Percentiles rank a stretch among this genome's conserved stretches.
Evolutionary conservation across 768 basidiomycete species (phyloP).

Genomic region (Lanmaoa rubissima): DNA sequence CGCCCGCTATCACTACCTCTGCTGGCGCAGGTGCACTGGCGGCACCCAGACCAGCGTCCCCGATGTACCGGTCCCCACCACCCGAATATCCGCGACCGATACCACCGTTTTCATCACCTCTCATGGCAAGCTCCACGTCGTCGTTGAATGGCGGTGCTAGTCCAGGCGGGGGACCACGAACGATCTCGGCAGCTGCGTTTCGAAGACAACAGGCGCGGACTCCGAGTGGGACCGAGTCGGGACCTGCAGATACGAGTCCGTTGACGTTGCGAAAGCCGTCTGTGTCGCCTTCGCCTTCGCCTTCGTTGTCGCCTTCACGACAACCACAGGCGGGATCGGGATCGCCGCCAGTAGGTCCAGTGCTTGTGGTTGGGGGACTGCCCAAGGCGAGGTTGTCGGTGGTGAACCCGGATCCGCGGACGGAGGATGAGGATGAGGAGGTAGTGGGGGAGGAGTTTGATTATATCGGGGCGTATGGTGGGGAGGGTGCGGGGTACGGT

Average conservation of each 20-base stretch:
- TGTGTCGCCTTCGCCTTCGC: constrained; percentile 33
- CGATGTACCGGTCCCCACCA: constrained; percentile 34
- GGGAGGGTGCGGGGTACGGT: constrained; percentile 35
- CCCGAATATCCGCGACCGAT: constrained; percentile 45
- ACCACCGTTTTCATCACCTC: constrained; percentile 30
- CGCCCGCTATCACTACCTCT: not conserved
- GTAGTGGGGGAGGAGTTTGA: constrained; percentile 43
- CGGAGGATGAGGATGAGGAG: constrained; percentile 36
- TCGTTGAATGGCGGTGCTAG: constrained; percentile 29
- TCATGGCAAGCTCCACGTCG: constrained; percentile 34
- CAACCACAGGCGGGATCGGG: not conserved
- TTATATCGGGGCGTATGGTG: constrained; percentile 55
- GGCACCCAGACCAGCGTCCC: not conserved
- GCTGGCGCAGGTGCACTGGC: not conserved
- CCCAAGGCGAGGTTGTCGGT: constrained; percentile 24
- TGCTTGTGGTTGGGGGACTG: not conserved
- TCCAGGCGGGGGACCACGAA: constrained; percentile 42
- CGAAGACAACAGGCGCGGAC: constrained; percentile 47
- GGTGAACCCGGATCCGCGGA: constrained; percentile 28
- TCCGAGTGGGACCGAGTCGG: constrained; percentile 19
- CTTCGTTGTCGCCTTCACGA: constrained; percentile 11
- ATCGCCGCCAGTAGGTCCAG: constrained; percentile 20
- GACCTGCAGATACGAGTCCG: constrained; percentile 46
- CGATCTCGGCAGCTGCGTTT: constrained; percentile 77
- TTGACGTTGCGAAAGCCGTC: constrained; percentile 48